These are phyloP conservation scores for Xylariales sp. DNA, from an alignment of 2,329 filamentous ascomycete species.

Conservation along the genomic window DNA sequence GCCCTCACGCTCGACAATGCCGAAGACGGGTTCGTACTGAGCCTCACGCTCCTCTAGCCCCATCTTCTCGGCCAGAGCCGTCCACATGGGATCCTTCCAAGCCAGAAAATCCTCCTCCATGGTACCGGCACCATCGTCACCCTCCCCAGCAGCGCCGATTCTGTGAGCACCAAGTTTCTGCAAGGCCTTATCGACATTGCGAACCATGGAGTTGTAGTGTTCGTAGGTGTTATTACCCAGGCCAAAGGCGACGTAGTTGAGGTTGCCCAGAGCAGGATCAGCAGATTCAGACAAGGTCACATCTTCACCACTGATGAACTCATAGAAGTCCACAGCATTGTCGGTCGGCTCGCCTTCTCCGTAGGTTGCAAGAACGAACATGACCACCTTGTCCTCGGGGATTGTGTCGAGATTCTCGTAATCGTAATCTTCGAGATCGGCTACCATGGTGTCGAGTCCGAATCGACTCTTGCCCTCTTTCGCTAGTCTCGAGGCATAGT, in stretches of 20 bases:
- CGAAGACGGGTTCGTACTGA: conserved; percentile 90
- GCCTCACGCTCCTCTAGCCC: conserved; percentile 90
- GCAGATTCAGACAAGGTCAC: conserved; percentile 70
- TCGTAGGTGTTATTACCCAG: conserved; percentile 99
- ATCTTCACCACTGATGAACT: conserved; percentile 84
- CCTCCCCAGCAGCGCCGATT: conserved; percentile 86
- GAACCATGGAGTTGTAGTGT: conserved; percentile 98
- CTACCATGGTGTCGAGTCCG: conserved; percentile 96
- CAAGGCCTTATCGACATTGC: conserved; percentile 78
- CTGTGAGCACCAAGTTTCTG: conserved; percentile 77
- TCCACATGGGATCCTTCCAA: conserved; percentile 99
- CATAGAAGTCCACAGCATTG: conserved; percentile 98
- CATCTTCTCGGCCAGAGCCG: conserved; percentile 76
- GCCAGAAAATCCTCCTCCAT: conserved; percentile 99
- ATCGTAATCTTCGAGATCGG: conserved; percentile 96
- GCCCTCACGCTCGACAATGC: conserved; percentile 70
- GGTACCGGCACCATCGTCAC: conserved; percentile 94
- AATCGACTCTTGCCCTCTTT: conserved; percentile 98
- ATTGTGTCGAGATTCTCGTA: conserved; percentile 87
- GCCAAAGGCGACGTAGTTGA: conserved; percentile 93
- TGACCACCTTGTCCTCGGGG: conserved; percentile 82
- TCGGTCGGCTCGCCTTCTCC: conserved; percentile 98
- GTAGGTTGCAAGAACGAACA: conserved; percentile 96
- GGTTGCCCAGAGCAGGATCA: conserved; percentile 70
- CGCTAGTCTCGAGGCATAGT: conserved; percentile 91